A percentile compares a stretch with the other conserved stretches of the same genome.
Evolutionary conservation across 306 rosid species (phyloP).

Genomic region (Acacia confusa): DNA sequence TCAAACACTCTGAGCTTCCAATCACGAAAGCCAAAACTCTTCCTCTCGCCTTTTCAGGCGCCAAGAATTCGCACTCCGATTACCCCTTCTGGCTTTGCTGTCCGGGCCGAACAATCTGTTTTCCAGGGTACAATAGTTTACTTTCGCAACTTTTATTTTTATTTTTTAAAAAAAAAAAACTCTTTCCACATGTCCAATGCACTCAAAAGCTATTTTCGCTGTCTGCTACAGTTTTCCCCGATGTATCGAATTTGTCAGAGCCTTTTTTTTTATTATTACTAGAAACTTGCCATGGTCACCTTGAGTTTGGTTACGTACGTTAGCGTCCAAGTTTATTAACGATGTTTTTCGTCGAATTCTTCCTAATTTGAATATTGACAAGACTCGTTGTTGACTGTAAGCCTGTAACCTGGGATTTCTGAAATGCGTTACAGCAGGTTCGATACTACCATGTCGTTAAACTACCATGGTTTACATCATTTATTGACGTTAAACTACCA

Average conservation of each 20-base stretch:
- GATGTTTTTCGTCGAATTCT: not conserved
- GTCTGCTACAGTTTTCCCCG: not conserved
- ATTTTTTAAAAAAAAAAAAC: too few species aligned
- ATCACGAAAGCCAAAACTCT: slow-evolving; percentile 12
- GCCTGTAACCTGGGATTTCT: not conserved
- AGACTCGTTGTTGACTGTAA: not conserved
- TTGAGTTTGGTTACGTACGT: not conserved
- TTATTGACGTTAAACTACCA: not conserved
- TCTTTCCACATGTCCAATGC: not conserved
- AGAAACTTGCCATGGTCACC: not conserved
- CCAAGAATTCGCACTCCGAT: slow-evolving; percentile 27
- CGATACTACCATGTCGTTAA: too few species aligned
- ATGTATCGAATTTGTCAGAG: not conserved
- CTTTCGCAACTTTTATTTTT: not conserved
- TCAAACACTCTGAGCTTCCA: slow-evolving; percentile 31
- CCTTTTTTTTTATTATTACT: not conserved
- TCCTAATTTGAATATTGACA: not conserved
- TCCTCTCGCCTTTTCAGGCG: slow-evolving; percentile 4
- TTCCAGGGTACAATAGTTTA: slow-evolving; percentile 47
- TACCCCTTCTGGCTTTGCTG: slow-evolving; percentile 20
- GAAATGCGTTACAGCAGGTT: not conserved
- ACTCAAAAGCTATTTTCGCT: not conserved
- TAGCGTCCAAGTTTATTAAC: not conserved
- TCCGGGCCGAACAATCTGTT: slow-evolving; percentile 46
- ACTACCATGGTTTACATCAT: slow-evolving; percentile 11